Evolutionary conservation across 2,329 filamentous ascomycete species (phyloP), one percentile per base, ranked within the genome.

Genomic region (Alternaria ventricosa): DNA sequence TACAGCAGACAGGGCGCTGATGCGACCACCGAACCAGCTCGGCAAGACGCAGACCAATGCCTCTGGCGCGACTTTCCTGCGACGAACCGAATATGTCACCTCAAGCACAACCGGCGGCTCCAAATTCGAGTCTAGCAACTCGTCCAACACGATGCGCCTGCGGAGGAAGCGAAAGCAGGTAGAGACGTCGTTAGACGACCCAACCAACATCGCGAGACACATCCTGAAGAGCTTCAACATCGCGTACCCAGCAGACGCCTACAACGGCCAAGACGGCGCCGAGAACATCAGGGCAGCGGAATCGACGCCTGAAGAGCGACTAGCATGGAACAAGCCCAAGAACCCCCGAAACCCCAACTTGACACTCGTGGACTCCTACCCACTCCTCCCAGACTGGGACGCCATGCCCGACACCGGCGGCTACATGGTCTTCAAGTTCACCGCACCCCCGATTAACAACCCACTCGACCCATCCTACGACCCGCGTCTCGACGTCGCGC

Each of bases 81-180:
- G 96, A 61, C 89, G 95, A 74, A 98, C 96, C 60, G 96, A 99
- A 80, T 98, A 98, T 82, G 97, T 97, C 75, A 92, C 92, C 18
- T 82, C 83, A 23, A 72, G 70, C 53, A 82, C 81, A 56, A 77
- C 78, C 11, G 75, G 79, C 70, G 65, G 83, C 15, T 80, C 82
- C 8, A 75, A 80, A 22, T 83, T 84, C 59, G 85, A 87, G 55
- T 84, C 85, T 0, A 85, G 84, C 27, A 86, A 85, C 25, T 85
- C 87, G 5, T 75, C 74, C 15, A 73, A 75, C 78, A 79, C 72
- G 68, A 83, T 76, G 78, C 83, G 73, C 66, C 76, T 71, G 50
- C 73, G 69, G 73, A 77, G 72, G 69, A 80, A 78, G 68, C 81
- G 81, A 45, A 72, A 74, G 25, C 71, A 73, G 3, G 74, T 71